phyloP scores from a whole-genome alignment of 306 rosid genomes.

The Myrica gale region DNA sequence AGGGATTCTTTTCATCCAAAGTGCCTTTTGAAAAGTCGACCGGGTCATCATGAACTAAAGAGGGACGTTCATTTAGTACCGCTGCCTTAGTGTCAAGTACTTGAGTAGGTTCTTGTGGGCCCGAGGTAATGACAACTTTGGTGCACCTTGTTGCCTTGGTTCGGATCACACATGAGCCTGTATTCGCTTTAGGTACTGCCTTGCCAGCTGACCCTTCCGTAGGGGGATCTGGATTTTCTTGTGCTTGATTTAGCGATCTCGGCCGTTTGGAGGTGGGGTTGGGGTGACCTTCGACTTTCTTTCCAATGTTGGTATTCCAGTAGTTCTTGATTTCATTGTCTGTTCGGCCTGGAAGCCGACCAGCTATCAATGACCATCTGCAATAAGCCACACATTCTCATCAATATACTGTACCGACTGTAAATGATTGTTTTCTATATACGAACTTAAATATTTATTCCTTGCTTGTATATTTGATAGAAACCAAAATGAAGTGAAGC shows the following conservation, averaged over 20 bases:
- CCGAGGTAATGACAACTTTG: slow-evolving; percentile 30
- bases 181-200: background rate
- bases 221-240: background rate
- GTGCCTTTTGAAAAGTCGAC: background rate
- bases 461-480: background rate
- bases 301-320: slow-evolving; percentile 68
- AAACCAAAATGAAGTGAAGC: background rate
- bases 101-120: background rate
- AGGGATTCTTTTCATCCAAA: slow-evolving; percentile 11
- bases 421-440: background rate
- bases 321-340: slow-evolving; percentile 84
- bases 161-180: slow-evolving; percentile 28
- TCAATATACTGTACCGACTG: background rate
- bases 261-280: slow-evolving; percentile 6
- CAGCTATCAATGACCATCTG: slow-evolving; percentile 82
- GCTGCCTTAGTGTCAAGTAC: background rate
- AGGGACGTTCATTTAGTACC: background rate
- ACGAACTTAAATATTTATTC: background rate
- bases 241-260: background rate
- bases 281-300: slow-evolving; percentile 39
- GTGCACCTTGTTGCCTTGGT: slow-evolving; percentile 62
- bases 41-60: background rate
- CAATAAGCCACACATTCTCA: background rate
- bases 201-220: background rate
- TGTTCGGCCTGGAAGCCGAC: slow-evolving; percentile 84